Conservation (phyloP, 768 basidiomycete species). For the Galerina marginata region DNA sequence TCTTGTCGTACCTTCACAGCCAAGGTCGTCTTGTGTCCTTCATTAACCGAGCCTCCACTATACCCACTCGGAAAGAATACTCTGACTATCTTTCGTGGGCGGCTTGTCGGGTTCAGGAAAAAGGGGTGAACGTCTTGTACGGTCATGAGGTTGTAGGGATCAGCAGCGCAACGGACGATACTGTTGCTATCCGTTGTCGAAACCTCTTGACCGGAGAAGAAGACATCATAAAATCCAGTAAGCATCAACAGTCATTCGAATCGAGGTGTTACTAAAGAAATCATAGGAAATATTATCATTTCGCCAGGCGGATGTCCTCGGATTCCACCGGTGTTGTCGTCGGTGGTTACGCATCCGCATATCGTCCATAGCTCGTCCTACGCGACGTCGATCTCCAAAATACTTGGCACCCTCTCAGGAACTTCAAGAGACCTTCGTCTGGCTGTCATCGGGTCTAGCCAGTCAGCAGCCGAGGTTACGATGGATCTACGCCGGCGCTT, state of each 20-base stretch:
- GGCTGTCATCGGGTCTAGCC: constrained; percentile 54
- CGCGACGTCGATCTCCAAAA: constrained; percentile 39
- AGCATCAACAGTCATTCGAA: constrained; percentile 18
- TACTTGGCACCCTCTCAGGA: constrained; percentile 35
- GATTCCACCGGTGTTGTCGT: constrained; percentile 43
- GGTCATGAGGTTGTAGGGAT: constrained; percentile 53
- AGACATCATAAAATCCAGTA: constrained; percentile 42
- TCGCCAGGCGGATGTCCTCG: constrained; percentile 54
- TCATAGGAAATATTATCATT: constrained; percentile 51
- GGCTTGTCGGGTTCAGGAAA: constrained; percentile 46
- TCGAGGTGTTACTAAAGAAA: background rate
- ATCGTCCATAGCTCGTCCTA: constrained; percentile 53
- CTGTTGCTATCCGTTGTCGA: constrained; percentile 44
- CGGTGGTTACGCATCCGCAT: constrained; percentile 37
- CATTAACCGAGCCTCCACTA: constrained; percentile 57
- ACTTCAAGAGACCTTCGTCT: constrained; percentile 39
- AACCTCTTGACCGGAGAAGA: constrained; percentile 40
- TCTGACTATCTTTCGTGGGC: constrained; percentile 62
- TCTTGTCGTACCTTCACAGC: constrained; percentile 56
- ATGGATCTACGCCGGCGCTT: constrained; percentile 49
- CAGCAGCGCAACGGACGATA: constrained; percentile 34
- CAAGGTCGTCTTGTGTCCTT: constrained; percentile 54
- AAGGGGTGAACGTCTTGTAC: constrained; percentile 48
- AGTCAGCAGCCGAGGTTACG: constrained; percentile 53
- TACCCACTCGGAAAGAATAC: constrained; percentile 58